Evolutionary conservation across 352 stramenopile genomes (phyloP).

Genomic region (Aphanomyces euteiches): DNA sequence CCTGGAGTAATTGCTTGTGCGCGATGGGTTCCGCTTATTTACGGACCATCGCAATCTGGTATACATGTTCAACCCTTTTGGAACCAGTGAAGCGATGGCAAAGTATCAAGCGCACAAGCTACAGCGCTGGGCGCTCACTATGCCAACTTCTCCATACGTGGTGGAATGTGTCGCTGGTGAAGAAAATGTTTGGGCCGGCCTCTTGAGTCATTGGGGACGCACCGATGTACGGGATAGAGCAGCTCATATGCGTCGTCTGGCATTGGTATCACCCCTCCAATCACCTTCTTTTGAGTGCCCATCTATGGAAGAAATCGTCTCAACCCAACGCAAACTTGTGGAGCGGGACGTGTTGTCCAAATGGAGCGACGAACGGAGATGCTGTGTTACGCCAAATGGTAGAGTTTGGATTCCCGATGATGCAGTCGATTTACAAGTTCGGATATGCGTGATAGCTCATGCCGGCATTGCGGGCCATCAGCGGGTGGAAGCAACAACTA

Average conservation of each 20-base stretch:
- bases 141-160: slow-evolving; percentile 34
- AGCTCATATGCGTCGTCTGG: too few species aligned
- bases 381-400: not conserved
- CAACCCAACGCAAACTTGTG: not conserved
- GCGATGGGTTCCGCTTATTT: slow-evolving; percentile 32
- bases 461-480: slow-evolving; percentile 35
- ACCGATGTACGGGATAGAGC: not conserved
- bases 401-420: slow-evolving; percentile 35
- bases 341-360: not conserved
- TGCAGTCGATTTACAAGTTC: slow-evolving; percentile 32
- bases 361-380: not conserved
- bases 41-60: slow-evolving; percentile 36
- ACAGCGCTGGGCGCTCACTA: slow-evolving; percentile 32
- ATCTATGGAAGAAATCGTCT: not conserved
- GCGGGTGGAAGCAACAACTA: slow-evolving; percentile 27
- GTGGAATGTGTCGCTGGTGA: slow-evolving; percentile 36
- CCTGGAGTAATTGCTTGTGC: slow-evolving; percentile 34
- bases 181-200: slow-evolving; percentile 38
- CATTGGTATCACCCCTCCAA: slow-evolving; percentile 30
- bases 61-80: slow-evolving; percentile 36
- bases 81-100: not conserved
- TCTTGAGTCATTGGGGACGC: slow-evolving; percentile 34
- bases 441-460: slow-evolving; percentile 32
- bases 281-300: not conserved
- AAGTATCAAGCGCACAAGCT: slow-evolving; percentile 41